Base-by-base conservation (phyloP, 148 eudicot genomes). In the Camellia granthamiana region DNA sequence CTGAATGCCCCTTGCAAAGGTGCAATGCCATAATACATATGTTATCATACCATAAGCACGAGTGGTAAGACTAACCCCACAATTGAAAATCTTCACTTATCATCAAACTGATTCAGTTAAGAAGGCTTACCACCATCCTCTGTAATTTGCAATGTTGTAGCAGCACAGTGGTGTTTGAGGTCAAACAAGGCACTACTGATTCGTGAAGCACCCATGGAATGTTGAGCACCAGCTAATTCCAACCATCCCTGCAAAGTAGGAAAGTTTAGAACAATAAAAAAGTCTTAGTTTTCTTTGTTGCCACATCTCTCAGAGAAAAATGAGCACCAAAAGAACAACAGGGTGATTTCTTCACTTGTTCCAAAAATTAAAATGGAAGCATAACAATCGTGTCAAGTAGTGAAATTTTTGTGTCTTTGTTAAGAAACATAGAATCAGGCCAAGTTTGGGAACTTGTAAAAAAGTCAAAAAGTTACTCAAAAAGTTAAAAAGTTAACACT, bases 131-230 rank as follows among this genome's bases (percentile, higher is more conserved):
- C 97, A 83, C 81, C 85, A 69, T 66, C 80, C 11, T 75, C 38
- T 19, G 76, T 52, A 56, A 94, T 86, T 87, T 86, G 85, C 82
- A 94, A 77, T 62, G 81, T 80, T 6, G 97, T 95, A 63, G 93
- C 88, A 83, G 98, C 97, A 82, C 68, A 14, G 80, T 95, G 96
- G 77, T 84, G 76, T 79, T 95, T 93, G 78, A 91, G 96, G 85
- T 90, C 90, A 74, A 95, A 86, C 81, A 91, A 84, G 58, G 85
- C 86, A 70, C 88, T 86, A 80, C 82, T 91, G 77, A 95, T 85
- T 19, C 98, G 98, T 69, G 91, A 87, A 82, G 90, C 84, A 78
- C 98, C 98, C 97, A 92, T 90, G 11, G 97, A 91, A 81, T 94
- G 89, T 55, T 97, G 93, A 79, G 97, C 98, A 85, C 97, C 82